phyloP scores from a whole-genome alignment of 2,329 filamentous ascomycete species.

The Parascedosporium putredinis region DNA sequence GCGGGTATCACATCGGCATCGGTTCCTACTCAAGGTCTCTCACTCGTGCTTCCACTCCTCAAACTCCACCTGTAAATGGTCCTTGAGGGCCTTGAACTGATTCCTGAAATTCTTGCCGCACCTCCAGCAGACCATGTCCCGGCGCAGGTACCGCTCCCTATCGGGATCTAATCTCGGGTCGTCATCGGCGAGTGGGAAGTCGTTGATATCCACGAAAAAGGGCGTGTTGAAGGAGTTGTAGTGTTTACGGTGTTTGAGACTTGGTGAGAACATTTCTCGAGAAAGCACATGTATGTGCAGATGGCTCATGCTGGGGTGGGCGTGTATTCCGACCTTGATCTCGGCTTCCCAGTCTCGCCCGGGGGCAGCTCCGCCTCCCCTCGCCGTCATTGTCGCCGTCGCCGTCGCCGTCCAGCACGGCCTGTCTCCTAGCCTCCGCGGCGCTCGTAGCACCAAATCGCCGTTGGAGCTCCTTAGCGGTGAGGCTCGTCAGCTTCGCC shows the following conservation, averaged over 20 bases:
- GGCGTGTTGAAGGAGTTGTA: constrained; percentile 85
- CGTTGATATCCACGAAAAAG: constrained; percentile 69
- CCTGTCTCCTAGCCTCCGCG: constrained; percentile 53
- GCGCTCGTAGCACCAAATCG: constrained; percentile 53
- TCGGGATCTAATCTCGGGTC: constrained; percentile 52
- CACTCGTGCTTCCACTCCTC: constrained; percentile 61
- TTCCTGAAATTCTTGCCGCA: constrained; percentile 67
- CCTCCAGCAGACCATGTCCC: constrained; percentile 72
- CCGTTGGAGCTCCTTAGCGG: constrained; percentile 64
- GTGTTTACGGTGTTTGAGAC: constrained; percentile 71
- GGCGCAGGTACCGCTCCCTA: constrained; percentile 46
- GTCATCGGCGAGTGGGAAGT: constrained; percentile 62
- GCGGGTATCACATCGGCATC: too few species aligned
- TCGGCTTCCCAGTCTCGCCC: constrained; percentile 73
- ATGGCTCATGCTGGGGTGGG: constrained; percentile 83
- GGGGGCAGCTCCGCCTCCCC: constrained; percentile 53
- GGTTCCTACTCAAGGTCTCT: too few species aligned
- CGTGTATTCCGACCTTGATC: constrained; percentile 71
- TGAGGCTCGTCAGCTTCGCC: constrained; percentile 49
- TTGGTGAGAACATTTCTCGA: constrained; percentile 62
- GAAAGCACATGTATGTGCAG: constrained; percentile 84
- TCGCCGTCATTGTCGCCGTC: constrained; percentile 17
- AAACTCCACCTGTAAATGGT: constrained; percentile 66
- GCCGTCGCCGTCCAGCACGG: constrained; percentile 50
- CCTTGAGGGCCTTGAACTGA: constrained; percentile 62